These are phyloP conservation scores for Cyberlindnera subsufficiens DNA, from an alignment of 805 yeast species.

Conservation along the genomic window DNA sequence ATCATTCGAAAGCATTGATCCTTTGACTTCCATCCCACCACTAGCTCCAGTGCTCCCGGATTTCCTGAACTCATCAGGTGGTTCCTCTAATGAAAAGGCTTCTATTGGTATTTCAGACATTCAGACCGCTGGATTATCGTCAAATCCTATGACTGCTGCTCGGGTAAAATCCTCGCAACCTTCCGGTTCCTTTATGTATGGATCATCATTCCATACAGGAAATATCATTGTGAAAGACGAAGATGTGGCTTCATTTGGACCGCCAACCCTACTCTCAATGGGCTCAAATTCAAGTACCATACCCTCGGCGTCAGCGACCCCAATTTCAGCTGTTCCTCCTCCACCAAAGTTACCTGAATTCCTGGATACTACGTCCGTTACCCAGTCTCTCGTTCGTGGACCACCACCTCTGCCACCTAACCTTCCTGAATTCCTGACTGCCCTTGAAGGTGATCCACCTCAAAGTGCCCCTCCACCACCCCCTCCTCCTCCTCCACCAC, in stretches of 20 bases:
- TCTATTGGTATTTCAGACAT: too few species aligned
- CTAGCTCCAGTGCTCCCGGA: slow-evolving; percentile 10
- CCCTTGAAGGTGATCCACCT: background rate
- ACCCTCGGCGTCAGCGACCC: too few species aligned
- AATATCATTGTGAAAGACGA: background rate
- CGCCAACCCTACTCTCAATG: too few species aligned
- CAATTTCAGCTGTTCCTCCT: background rate
- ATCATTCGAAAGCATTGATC: too few species aligned
- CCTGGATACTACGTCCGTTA: background rate
- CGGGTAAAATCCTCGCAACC: too few species aligned
- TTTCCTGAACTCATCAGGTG: background rate
- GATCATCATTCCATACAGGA: background rate
- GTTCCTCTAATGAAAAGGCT: background rate
- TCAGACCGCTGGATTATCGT: too few species aligned
- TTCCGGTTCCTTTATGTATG: too few species aligned
- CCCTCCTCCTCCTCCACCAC: slow-evolving; percentile 20
- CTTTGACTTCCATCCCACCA: slow-evolving; percentile 12
- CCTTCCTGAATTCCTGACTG: background rate
- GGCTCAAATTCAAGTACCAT: too few species aligned
- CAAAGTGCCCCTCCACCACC: slow-evolving; percentile 10
- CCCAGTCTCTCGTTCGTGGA: too few species aligned
- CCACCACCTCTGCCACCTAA: slow-evolving; percentile 3
- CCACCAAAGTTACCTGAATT: background rate
- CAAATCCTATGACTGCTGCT: too few species aligned
- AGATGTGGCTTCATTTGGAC: too few species aligned